Evolutionary conservation across 345 rosid genomes (phyloP).

Genomic region (Nasturtium officinale): DNA sequence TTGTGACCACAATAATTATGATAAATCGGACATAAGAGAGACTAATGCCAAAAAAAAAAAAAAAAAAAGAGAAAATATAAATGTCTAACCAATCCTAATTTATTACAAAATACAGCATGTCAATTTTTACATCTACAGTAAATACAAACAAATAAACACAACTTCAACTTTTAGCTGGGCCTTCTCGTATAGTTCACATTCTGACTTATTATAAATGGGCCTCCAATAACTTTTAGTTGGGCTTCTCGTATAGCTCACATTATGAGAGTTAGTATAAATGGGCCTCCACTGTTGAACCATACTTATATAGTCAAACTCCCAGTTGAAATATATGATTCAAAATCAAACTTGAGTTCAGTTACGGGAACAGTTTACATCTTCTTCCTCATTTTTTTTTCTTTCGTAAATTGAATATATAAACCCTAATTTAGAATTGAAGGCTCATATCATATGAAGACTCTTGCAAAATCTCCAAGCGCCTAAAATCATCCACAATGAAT

Average conservation of each 20-base stretch:
- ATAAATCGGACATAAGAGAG: background rate
- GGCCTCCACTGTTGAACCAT: background rate
- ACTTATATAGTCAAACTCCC: no score
- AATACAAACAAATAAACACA: background rate
- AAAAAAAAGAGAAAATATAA: background rate
- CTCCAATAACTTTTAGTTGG: constrained; percentile 9
- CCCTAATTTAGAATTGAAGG: constrained; percentile 26
- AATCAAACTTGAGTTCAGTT: background rate
- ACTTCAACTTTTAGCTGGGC: constrained; percentile 19
- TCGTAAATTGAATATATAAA: background rate
- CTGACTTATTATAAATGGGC: background rate
- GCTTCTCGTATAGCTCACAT: background rate
- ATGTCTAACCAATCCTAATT: background rate
- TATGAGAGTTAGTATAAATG: background rate
- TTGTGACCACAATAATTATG: constrained; percentile 1
- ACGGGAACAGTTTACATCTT: background rate
- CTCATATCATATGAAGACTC: constrained; percentile 8
- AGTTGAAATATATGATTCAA: background rate
- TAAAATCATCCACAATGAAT: constrained; percentile 11
- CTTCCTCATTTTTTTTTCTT: background rate
- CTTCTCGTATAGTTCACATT: background rate
- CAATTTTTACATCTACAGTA: background rate
- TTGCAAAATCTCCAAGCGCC: background rate
- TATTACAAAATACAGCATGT: background rate
- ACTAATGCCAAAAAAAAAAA: background rate